These are phyloP conservation scores for Claviceps fusiformis DNA, from an alignment of 2,329 filamentous ascomycete species.

Conservation along the genomic window DNA sequence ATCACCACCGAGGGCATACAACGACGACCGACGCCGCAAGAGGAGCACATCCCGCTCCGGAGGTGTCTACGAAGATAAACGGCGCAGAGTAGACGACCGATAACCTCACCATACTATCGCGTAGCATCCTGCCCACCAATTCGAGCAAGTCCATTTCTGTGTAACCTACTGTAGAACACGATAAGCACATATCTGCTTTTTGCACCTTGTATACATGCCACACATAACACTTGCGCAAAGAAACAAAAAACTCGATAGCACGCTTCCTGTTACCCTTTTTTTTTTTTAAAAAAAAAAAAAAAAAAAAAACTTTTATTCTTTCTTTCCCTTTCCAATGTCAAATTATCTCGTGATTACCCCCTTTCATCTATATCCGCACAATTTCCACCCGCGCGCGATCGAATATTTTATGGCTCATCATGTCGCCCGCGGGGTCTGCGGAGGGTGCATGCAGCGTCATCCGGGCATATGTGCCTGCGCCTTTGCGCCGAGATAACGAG, in stretches of 20 bases:
- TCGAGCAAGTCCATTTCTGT: not conserved
- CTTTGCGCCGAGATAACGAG: slow-evolving; percentile 68
- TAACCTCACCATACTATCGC: slow-evolving; percentile 1
- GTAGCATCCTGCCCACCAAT: not conserved
- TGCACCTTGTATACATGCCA: too few species aligned
- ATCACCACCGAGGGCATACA: slow-evolving; percentile 27
- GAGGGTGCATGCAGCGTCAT: slow-evolving; percentile 59
- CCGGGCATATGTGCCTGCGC: slow-evolving; percentile 72
- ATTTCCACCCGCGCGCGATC: slow-evolving; percentile 80
- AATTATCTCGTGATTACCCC: not conserved
- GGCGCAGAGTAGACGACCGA: slow-evolving; percentile 38
- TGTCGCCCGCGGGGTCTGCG: slow-evolving; percentile 44
- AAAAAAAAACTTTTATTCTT: not conserved
- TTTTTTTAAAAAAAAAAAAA: not conserved
- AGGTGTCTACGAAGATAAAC: slow-evolving; percentile 46
- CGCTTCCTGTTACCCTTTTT: too few species aligned
- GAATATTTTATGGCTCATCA: slow-evolving; percentile 64
- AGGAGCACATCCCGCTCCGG: slow-evolving; percentile 42
- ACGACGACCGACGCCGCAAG: slow-evolving; percentile 37
- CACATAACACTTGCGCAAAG: too few species aligned
- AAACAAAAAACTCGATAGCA: too few species aligned
- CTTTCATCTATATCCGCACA: slow-evolving; percentile 47
- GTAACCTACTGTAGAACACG: too few species aligned
- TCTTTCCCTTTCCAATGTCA: not conserved
- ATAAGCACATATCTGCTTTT: too few species aligned